Evolutionary conservation across 352 stramenopile species (phyloP), one percentile per base, ranked within the genome.

Genomic region (Peronosclerospora sorghi): DNA sequence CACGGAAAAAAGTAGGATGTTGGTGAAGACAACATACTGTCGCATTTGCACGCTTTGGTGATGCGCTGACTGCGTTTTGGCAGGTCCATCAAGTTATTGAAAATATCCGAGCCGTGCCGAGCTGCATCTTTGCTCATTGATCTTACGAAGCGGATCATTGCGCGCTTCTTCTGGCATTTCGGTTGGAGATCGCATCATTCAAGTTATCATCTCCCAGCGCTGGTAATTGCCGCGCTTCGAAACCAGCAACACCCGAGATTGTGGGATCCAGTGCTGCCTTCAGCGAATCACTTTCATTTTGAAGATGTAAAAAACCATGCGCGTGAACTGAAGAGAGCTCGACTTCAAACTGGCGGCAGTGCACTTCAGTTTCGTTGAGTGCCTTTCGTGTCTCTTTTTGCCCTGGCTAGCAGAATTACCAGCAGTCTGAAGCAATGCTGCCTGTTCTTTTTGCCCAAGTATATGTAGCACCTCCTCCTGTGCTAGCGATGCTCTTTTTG

Each of bases 51-150:
- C 32, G 34, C 15, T 66, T 46, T 12, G 42, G 49, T 3, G 35
- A 39, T 8, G 75, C 61, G 13, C 35, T 44, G 4, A 83, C 56
- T 18, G 46, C 43, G 46, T 84, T n/a, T 82, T 27, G 68, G 66
- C 27, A 86, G 53, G 37, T 74, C 65, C 61, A 79, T 68, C 32
- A 84, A 56, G 45, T 78, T 77, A 13, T 63, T 66, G 36, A 81
- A 83, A 23, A 67, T 41, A 18, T 63, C 54, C 2, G 54, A 62
- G 12, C 53, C 54, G 28, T 46, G 61, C 19, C 48, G 35, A 5
- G 14, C 45, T 13, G 48, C 48, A 18, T 55, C 47, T 3, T 64
- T 51, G 24, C 32, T 64, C 1, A 47, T 60, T n/a, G 41, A 35
- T 12, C 38, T 54, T 3, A 65, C 41, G 6, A 51, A 56, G 5